Base-by-base conservation (phyloP, 139 green algal species). In the Yamagishiella unicocca region DNA sequence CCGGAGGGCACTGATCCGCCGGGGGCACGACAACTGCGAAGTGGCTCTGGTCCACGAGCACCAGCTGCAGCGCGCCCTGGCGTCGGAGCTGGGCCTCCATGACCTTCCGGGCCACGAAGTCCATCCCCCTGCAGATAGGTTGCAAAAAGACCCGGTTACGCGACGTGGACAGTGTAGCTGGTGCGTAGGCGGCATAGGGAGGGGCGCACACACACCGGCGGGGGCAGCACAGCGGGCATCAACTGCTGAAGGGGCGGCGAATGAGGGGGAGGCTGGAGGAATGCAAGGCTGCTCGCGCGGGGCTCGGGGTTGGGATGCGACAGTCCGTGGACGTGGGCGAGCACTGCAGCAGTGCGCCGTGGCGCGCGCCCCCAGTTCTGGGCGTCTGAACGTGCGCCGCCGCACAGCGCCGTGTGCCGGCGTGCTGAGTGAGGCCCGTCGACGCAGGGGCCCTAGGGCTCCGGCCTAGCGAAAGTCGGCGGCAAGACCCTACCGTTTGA, bases 11-110 rank as follows among this genome's bases (percentile, higher is more conserved):
- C 25, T 80, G 72, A 38, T 73, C 37, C 9, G 25, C 19, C 14
- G 77, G 53, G 37, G 77, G 77, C 40, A 37, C 6, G 27, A 84
- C 55, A 12, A 84, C 42, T 4, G 40, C 12, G 61, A 85, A 85
- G 58, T 85, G 79, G 61, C 29, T 76, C 61, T 85, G 79, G 62
- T 85, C 79, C 54, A 74, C 79, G 4, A 85, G 61, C 55, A 85
- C 79, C 61, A 85, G 79, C 37, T n/a, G 9, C 40, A 75, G 42
- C 40, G 40, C 27, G 19, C 79, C 42, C n/a, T 22, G 12, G 40
- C 46, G 54, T 25, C 77, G 77, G 55, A 66, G 0, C 43, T 86
- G 80, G 21, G 42, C 42, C 33, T 77, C 80, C 62, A 68, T 77
- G 21, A 29, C 22, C n/a, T 37, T 9, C 1, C 6, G 1, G 2